phyloP scores from a whole-genome alignment of 352 stramenopile genomes.

The Globisporangium emineosum region DNA sequence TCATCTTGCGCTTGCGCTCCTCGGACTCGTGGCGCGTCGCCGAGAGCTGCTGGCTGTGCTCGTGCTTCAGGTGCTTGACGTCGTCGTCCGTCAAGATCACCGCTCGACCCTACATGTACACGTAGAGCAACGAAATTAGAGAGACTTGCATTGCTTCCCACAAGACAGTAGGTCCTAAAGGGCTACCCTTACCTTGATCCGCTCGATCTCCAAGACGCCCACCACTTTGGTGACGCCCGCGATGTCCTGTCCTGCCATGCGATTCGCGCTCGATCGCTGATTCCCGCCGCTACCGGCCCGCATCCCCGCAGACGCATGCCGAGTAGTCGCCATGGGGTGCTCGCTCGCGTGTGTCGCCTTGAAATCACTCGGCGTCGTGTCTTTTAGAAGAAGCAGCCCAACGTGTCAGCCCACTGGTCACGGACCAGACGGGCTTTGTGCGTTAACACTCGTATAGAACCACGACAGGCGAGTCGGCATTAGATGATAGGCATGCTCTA shows the following conservation, averaged over 20 bases:
- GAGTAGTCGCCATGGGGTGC: slow-evolving; percentile 1
- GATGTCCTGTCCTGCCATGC: slow-evolving; percentile 58
- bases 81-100: slow-evolving; percentile 60
- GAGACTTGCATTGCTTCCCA: too few relatives aligned
- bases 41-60: slow-evolving; percentile 39
- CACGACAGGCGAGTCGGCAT: too few relatives aligned
- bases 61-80: slow-evolving; percentile 31
- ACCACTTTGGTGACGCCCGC: slow-evolving; percentile 42
- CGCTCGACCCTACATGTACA: slow-evolving; percentile 28
- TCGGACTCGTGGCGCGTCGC: slow-evolving; percentile 52
- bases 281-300: slow-evolving; percentile 7
- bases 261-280: slow-evolving; percentile 35
- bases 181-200: slow-evolving; percentile 50
- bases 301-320: slow-evolving; percentile 10
- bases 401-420: too few relatives aligned
- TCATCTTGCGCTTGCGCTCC: slow-evolving; percentile 70
- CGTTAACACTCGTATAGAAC: too few relatives aligned
- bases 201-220: slow-evolving; percentile 31
- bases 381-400: too few relatives aligned
- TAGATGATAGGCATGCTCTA: background rate
- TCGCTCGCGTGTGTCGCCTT: background rate
- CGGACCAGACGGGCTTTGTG: background rate
- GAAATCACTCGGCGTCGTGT: background rate
- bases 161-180: too few relatives aligned
- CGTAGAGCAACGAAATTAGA: too few relatives aligned